Evolutionary conservation across 2,329 filamentous ascomycete species (phyloP).

Genomic region (Trichoderma atroviride): DNA sequence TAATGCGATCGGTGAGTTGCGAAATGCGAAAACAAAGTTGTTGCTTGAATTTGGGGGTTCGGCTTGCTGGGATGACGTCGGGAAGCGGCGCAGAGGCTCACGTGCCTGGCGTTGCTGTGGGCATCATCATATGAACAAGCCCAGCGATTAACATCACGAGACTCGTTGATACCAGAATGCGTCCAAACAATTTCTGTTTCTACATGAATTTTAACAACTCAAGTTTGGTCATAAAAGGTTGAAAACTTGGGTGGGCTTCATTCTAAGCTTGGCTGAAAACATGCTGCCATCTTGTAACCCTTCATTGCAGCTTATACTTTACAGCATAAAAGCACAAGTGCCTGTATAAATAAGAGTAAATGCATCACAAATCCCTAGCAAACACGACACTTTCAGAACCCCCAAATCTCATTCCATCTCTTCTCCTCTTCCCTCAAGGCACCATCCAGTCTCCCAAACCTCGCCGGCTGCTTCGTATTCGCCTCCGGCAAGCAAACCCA

Average conservation of each 20-base stretch:
- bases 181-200: neutral
- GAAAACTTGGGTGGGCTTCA: neutral
- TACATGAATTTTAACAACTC: neutral
- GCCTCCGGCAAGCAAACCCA: slow-evolving; percentile 86
- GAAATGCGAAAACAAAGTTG: neutral
- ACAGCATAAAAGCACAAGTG: too few species aligned
- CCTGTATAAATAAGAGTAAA: too few species aligned
- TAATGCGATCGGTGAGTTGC: neutral
- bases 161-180: neutral
- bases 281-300: neutral
- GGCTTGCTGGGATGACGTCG: slow-evolving; percentile 12
- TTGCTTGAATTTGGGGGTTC: neutral
- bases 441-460: slow-evolving; percentile 66
- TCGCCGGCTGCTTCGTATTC: slow-evolving; percentile 61
- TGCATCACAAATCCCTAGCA: rapidly evolving
- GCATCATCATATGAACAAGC: neutral
- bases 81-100: slow-evolving; percentile 2
- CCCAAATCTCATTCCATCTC: slow-evolving; percentile 70
- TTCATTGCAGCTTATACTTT: neutral
- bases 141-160: neutral
- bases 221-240: neutral
- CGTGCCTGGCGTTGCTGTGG: neutral
- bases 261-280: neutral
- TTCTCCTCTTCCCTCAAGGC: slow-evolving; percentile 59
- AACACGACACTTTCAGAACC: slow-evolving; percentile 33